Conservation (phyloP, 305 asterid species). For the Solanum hybrid region DNA sequence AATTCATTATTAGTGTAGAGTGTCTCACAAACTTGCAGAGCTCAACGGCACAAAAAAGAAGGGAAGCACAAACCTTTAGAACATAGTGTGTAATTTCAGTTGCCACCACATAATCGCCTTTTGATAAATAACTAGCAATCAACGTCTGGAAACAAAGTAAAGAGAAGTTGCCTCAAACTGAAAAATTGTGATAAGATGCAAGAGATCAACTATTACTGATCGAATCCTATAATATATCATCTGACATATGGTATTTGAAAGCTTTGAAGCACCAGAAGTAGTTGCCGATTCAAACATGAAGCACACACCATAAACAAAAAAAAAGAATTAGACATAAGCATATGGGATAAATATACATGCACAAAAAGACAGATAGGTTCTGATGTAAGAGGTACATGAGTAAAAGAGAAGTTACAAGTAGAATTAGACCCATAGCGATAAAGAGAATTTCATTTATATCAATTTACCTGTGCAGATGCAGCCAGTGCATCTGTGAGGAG, state of each 20-base stretch:
- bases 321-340: background rate
- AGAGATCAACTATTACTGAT: background rate
- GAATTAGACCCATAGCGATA: background rate
- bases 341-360: background rate
- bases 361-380: background rate
- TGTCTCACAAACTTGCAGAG: background rate
- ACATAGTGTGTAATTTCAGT: slow-evolving; percentile 55
- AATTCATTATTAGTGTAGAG: background rate
- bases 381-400: background rate
- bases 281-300: background rate
- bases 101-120: slow-evolving; percentile 56
- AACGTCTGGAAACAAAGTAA: slow-evolving; percentile 45
- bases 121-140: slow-evolving; percentile 65
- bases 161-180: slow-evolving; percentile 1
- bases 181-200: background rate
- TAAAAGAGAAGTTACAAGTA: background rate
- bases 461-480: slow-evolving; percentile 71
- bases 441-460: background rate
- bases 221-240: background rate
- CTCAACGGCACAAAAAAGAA: slow-evolving; percentile 8
- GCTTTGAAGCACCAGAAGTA: background rate
- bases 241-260: background rate
- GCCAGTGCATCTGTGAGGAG: slow-evolving; percentile 90
- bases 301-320: background rate
- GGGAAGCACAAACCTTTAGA: slow-evolving; percentile 47